Conservation (phyloP, 2,329 filamentous ascomycete species). For the Trichoderma polysporum region DNA sequence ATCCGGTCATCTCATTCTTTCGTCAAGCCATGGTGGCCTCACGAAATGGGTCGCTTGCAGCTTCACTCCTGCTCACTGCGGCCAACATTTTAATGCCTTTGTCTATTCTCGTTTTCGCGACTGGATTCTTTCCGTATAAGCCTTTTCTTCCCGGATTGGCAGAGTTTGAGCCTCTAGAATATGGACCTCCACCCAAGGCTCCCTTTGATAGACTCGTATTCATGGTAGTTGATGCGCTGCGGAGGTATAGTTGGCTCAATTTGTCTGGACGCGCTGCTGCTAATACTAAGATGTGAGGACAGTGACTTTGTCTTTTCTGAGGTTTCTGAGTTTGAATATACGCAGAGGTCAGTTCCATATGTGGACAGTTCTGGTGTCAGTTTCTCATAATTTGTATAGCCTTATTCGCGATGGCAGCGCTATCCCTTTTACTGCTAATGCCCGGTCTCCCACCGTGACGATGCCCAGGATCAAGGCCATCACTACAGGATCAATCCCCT, state of each 20-base stretch:
- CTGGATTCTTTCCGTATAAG: conserved; percentile 97
- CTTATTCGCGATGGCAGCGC: conserved; percentile 81
- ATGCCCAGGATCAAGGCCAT: conserved; percentile 98
- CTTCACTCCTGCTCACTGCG: conserved; percentile 52
- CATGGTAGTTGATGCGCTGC: conserved; percentile 95
- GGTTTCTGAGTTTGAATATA: conserved; percentile 79
- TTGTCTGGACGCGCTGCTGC: neutral
- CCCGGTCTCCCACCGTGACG: conserved; percentile 94
- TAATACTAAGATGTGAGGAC: conserved; percentile 24
- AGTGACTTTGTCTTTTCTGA: conserved; percentile 92
- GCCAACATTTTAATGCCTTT: conserved; percentile 78
- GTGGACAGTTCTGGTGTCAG: neutral
- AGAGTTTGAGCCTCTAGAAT: conserved; percentile 56
- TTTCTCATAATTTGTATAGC: conserved; percentile 43
- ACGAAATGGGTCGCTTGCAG: conserved; percentile 28
- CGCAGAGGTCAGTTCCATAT: conserved; percentile 69
- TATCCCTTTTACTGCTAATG: conserved; percentile 91
- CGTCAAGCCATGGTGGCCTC: conserved; percentile 27
- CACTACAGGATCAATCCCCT: conserved; percentile 96
- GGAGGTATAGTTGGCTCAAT: conserved; percentile 59
- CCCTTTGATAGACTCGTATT: conserved; percentile 90
- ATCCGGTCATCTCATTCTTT: neutral
- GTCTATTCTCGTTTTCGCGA: conserved; percentile 74
- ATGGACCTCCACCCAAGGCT: conserved; percentile 58
- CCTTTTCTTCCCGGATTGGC: conserved; percentile 86